A percentile compares a stretch with the other conserved stretches of the same genome.
Evolutionary conservation across 345 rosid genomes (phyloP).

Genomic region (Salix brachista): DNA sequence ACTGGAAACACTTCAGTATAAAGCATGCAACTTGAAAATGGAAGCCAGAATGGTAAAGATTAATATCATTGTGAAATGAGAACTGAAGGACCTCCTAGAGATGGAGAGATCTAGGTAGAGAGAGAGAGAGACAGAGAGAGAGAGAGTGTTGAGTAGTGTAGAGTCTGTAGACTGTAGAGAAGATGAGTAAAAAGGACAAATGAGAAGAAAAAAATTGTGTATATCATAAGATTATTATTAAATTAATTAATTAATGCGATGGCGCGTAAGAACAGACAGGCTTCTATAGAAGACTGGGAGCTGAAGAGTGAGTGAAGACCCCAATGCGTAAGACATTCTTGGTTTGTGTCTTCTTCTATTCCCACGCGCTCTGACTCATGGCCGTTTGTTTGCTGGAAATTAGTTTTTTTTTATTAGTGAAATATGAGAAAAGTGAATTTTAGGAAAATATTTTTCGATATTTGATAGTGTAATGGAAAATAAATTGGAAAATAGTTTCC

Average conservation of each 20-base stretch:
- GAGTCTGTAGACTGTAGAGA: conserved; percentile 5
- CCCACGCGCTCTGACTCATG: conserved; percentile 32
- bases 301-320: not conserved
- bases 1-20: conserved; percentile 15
- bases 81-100: not conserved
- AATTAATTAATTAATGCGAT: not conserved
- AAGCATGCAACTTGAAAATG: conserved; percentile 24
- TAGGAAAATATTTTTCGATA: too few species aligned
- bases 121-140: conserved; percentile 28
- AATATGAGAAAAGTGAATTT: too few species aligned
- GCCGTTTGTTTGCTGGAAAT: too few species aligned
- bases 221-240: not conserved
- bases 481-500: too few species aligned
- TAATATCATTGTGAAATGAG: not conserved
- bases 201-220: not conserved
- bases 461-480: too few species aligned
- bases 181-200: conserved; percentile 11
- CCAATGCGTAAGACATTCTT: conserved; percentile 34
- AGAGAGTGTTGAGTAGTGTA: conserved; percentile 7
- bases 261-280: not conserved
- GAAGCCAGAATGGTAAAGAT: not conserved
- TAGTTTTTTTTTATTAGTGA: too few species aligned
- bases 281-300: not conserved
- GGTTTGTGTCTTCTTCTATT: conserved; percentile 12
- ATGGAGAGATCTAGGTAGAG: conserved; percentile 38